Base-by-base conservation (phyloP, 2,329 filamentous ascomycete genomes). In the Macrophomina pseudophaseolina region DNA sequence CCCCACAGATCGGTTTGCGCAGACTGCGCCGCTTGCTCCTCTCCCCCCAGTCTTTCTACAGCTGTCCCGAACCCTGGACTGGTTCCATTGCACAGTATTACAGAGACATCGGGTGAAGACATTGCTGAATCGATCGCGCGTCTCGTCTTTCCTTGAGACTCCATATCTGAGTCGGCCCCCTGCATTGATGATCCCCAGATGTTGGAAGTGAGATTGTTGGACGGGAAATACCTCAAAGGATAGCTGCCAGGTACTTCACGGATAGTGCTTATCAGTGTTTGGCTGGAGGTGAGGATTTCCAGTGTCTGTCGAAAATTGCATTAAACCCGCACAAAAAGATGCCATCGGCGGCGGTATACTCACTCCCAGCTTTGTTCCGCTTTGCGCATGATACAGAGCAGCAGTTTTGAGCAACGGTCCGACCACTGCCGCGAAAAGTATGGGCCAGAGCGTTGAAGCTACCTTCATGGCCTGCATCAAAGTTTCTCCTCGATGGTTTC, bases 401-500 rank as follows among this genome's bases (percentile, higher is more conserved):
- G 32, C n/a, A 0, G 14, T 23, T 14, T 44, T 64, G 9, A 53
- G 51, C 62, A 54, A 54, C 3, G 48, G 12, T 3, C 62, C 62
- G 5, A 64, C 14, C 0, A 64, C 35, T 0, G 62, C 62, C 1
- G 62, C 48, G 14, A 46, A 64, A 1, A 49, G 9, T 3, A 54
- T 64, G 16, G 62, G 62, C 62, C 62, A 64, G 5, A 54, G 33
- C n/a, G 48, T 64, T 18, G 62, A 64, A 7, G 62, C 62, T 9
- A 54, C n/a, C 16, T 54, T 40, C 2, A 35, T 44, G 11, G 49
- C 35, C 16, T 64, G 48, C 6, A 54, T 42, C 3, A 52, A 32
- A 1, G 2, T 18, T 6, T 46, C 35, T 4, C 59, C 48, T 7
- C 3, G 7, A 32, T 44, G 18, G 6, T 16, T 12, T 5, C 32